phyloP scores from a whole-genome alignment of 768 basidiomycete species.

The Mycena venus region DNA sequence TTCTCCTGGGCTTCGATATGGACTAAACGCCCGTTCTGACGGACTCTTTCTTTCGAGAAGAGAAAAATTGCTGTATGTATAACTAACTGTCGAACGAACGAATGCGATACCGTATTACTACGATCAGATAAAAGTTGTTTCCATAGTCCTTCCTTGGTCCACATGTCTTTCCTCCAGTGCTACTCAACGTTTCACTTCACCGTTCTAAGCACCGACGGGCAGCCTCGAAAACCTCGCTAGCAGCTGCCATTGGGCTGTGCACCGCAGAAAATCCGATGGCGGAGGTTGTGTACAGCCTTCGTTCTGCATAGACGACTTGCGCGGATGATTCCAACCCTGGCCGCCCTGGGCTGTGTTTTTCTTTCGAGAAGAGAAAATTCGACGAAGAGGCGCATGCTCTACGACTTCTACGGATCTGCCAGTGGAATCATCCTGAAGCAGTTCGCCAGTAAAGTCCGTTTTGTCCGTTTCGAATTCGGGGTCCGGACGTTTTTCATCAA shows the following conservation, averaged over 20 bases:
- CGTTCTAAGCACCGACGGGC: background rate
- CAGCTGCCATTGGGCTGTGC: background rate
- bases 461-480: too few relatives aligned
- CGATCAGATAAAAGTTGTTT: conserved; percentile 23
- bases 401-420: background rate
- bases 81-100: background rate
- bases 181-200: background rate
- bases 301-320: background rate
- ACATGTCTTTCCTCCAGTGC: background rate
- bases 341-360: background rate
- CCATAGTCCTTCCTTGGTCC: conserved; percentile 3
- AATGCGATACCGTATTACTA: background rate
- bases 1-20: conserved; percentile 9
- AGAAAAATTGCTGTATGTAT: conserved; percentile 21
- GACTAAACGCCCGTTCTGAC: background rate
- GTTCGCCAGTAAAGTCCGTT: background rate
- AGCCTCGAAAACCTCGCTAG: background rate
- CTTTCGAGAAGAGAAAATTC: background rate
- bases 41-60: background rate
- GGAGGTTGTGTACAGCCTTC: conserved; percentile 6
- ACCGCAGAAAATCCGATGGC: background rate
- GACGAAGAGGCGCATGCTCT: background rate
- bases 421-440: background rate
- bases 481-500: background rate
- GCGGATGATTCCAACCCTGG: background rate